These are phyloP conservation scores for Pseudoperonospora humuli DNA, from an alignment of 352 stramenopile genomes.

Conservation along the genomic window DNA sequence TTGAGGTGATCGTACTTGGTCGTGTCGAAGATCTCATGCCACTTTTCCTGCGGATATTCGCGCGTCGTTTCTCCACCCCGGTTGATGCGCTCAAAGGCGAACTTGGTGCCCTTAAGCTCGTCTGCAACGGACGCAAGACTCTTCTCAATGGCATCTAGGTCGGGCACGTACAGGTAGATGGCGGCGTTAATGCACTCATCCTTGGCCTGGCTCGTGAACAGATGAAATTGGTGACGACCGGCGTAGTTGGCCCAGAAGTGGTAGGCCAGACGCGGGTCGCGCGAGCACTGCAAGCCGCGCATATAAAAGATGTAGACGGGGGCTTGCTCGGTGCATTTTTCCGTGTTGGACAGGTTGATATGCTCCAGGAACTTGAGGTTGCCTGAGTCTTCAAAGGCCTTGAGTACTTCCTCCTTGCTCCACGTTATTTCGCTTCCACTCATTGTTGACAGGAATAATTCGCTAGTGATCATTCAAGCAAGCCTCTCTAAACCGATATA, in stretches of 20 bases:
- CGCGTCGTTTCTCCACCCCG: conserved; percentile 37
- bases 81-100: conserved; percentile 47
- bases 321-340: conserved; percentile 39
- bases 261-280: conserved; percentile 53
- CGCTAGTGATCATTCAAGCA: no score
- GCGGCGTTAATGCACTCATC: conserved; percentile 47
- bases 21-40: conserved; percentile 44
- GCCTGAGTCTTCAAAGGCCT: conserved; percentile 40
- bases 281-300: conserved; percentile 49
- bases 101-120: conserved; percentile 46
- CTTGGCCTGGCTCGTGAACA: conserved; percentile 55
- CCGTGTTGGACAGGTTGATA: conserved; percentile 57
- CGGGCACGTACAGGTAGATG: conserved; percentile 55
- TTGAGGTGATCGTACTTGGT: conserved; percentile 52
- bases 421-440: conserved; percentile 23
- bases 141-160: conserved; percentile 49
- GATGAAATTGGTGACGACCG: conserved; percentile 57
- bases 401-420: conserved; percentile 40
- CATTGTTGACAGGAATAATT: no score
- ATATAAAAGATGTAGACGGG: conserved; percentile 58
- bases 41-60: conserved; percentile 45
- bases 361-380: conserved; percentile 72
- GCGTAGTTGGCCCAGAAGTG: conserved; percentile 68
- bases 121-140: conserved; percentile 33
- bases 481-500: no score